Base-by-base conservation (phyloP, 129 eudicot species). In the Heracleum sosnowskyi region DNA sequence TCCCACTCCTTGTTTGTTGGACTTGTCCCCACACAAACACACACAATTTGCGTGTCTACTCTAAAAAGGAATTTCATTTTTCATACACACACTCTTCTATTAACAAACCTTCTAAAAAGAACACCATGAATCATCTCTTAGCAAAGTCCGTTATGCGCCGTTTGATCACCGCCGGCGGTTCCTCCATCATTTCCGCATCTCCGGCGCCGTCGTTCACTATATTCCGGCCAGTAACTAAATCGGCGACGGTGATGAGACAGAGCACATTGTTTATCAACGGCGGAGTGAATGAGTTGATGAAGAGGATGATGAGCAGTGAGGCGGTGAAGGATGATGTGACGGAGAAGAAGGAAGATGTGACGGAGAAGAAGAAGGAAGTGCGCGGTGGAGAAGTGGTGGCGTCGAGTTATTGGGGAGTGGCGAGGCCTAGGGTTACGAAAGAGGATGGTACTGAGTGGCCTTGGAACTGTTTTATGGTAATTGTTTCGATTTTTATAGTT, bases 381-480 rank as follows among this genome's bases (percentile, higher is more conserved):
- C n/a, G 26, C 53, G 78, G 39, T 24, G 76, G 76, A 76, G 77
- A 77, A 12, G 78, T 73, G 62, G 57, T 35, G 83, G 62, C 55
- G 44, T 78, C 96, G 62, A 94, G 92, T 82, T 94, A 94, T 77
- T 94, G 98, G 98, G 97, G 97, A 34, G 73, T 91, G 68, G 73
- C 88, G 57, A 81, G 88, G 85, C 81, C 86, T 1, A 91, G 84
- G 77, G 44, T 91, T 26, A 82, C 81, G 0, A 83, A 82, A 35
- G 98, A 89, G 36, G 98, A 94, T 78, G 98, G 98, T 24, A 79
- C 96, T 11, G 96, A 88, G 46, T 94, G 97, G 98, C 91, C 96
- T n/a, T 94, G 98, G 98, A 94, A 94, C 75, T 94, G 97, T 81
- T 94, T 94, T 76, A 91, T 91, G 98, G 98, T 94, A 88, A 78